Percentiles rank a stretch among this genome's conserved stretches.
Evolutionary conservation across 2,329 filamentous ascomycete genomes (phyloP).

Genomic region (Xylariaceae sp.): DNA sequence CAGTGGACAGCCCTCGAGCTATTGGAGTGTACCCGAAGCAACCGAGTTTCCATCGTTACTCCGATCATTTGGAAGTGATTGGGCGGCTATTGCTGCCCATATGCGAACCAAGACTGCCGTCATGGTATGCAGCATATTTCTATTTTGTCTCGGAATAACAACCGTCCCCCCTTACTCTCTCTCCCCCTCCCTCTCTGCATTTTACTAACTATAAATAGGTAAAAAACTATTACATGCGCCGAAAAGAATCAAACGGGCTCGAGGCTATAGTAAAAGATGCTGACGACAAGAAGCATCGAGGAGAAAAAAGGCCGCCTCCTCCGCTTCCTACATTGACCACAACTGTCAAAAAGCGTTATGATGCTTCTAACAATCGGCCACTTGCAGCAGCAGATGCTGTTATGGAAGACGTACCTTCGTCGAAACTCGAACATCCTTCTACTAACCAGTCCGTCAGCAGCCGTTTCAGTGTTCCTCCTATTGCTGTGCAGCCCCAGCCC

Average conservation of each 20-base stretch:
- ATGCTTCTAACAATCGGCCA: conserved; percentile 41
- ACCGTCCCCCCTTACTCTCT: too few relatives aligned
- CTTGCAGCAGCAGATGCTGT: conserved; percentile 46
- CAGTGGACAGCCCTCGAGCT: conserved; percentile 64
- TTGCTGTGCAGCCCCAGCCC: conserved; percentile 39
- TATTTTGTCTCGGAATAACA: not conserved
- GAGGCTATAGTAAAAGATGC: conserved; percentile 56
- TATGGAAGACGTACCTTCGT: conserved; percentile 40
- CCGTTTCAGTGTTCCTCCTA: conserved; percentile 41
- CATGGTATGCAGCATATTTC: conserved; percentile 56
- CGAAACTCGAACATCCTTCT: conserved; percentile 42
- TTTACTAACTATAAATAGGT: conserved; percentile 43
- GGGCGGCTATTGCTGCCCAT: conserved; percentile 65
- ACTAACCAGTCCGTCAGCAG: conserved; percentile 36
- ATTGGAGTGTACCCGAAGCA: conserved; percentile 80
- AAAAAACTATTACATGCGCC: conserved; percentile 62
- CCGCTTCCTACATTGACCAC: conserved; percentile 46
- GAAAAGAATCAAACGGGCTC: conserved; percentile 60
- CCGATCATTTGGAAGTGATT: conserved; percentile 73
- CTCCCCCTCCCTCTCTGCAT: too few relatives aligned
- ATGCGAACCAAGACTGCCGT: conserved; percentile 81
- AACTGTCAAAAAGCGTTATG: conserved; percentile 47
- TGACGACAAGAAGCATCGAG: conserved; percentile 49
- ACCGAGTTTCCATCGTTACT: conserved; percentile 70
- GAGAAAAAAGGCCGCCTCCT: conserved; percentile 56